Base-by-base conservation (phyloP, 2,329 filamentous ascomycete genomes). In the Camptophora hylomeconis region DNA sequence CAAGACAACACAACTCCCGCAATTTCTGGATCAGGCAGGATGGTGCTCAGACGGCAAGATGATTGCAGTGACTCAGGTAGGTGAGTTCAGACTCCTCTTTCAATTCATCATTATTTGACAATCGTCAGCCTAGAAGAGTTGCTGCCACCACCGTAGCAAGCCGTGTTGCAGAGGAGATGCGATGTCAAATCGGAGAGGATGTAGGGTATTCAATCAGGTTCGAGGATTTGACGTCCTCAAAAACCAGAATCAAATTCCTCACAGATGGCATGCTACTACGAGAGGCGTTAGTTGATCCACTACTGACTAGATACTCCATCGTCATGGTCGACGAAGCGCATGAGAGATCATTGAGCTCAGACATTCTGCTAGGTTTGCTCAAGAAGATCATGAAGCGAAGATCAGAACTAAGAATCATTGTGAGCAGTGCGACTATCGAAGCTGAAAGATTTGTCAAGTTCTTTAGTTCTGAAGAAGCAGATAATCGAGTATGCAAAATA, bases 321-420 rank as follows among this genome's bases (percentile, higher is more conserved):
- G 82, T 98, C 45, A 94, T 98, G 83, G 80, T 98, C 5, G 89
- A 98, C 49, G 87, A 95, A 56, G 89, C 87, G 5, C 89, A 98
- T 50, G 87, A 95, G 55, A 69, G 89, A 30, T 93, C 84, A 26
- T 69, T 95, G 35, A 92, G 82, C 51, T 92, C 86, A 1, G 89
- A 98, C 48, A 72, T 98, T 8, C 63, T 95, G 5, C 67, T 98
- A 3, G 87, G 89, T 0, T 61, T 95, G 9, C 56, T 98, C 20
- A 94, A 92, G 52, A 95, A 95, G 53, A 87, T 98, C 28, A 61
- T 73, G 31, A 82, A 72, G 51, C 78, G 73, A 46, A 67, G 89
- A 23, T 69, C 78, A 5, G 86, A 94, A 34, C 56, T 95, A 29
- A 73, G 84, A 12, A 79, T 95, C 38, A 75, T 98, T 28, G 71